These are phyloP conservation scores for Coemansia sp. DNA, from an alignment of 192 early-diverging fungal genomes.

Conservation along the genomic window DNA sequence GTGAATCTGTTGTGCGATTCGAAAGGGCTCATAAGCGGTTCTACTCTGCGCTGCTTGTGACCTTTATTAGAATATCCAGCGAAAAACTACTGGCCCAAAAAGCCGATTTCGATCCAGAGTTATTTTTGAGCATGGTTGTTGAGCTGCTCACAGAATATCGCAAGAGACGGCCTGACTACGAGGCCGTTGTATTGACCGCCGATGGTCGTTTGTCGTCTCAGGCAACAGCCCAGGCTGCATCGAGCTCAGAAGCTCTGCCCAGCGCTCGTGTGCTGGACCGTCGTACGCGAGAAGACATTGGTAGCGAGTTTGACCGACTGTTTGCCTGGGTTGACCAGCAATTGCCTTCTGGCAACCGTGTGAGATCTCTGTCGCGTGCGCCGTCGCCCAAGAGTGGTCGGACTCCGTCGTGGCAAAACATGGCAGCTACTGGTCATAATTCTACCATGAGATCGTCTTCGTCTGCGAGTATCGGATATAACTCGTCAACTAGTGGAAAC, in stretches of 20 bases:
- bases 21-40: constrained; percentile 39
- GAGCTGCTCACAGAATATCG: constrained; percentile 56
- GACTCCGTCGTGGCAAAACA: constrained; percentile 41
- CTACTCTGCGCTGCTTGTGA: constrained; percentile 33
- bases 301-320: constrained; percentile 56
- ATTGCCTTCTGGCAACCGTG: constrained; percentile 34
- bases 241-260: constrained; percentile 6
- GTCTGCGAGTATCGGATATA: constrained; percentile 43
- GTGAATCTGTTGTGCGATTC: constrained; percentile 38
- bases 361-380: constrained; percentile 33
- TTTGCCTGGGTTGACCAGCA: constrained; percentile 56
- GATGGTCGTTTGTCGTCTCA: constrained; percentile 29
- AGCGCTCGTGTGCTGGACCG: constrained; percentile 23
- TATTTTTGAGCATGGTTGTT: constrained; percentile 44
- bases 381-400: constrained; percentile 42
- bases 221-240: constrained; percentile 5
- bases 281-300: constrained; percentile 55
- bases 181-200: constrained; percentile 39
- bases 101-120: constrained; percentile 51
- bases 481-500: constrained; percentile 34
- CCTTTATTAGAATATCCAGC: constrained; percentile 46
- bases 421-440: constrained; percentile 2
- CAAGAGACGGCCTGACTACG: constrained; percentile 56
- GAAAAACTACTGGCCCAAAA: constrained; percentile 50
- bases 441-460: constrained; percentile 36